Conservation (phyloP, 371 early-diverging fungal species). For the Rhizopus delemar region DNA sequence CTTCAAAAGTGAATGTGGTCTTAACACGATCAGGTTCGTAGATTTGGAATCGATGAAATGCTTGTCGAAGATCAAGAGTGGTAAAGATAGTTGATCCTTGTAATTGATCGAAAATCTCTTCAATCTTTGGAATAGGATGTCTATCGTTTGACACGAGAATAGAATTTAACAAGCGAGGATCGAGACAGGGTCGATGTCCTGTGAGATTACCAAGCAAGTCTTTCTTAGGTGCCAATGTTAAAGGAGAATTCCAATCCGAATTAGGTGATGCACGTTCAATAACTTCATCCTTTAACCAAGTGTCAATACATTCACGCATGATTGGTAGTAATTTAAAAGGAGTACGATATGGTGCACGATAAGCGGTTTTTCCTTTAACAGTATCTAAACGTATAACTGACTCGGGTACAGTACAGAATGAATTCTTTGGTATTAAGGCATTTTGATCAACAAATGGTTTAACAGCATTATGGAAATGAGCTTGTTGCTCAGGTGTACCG, state of each 20-base stretch:
- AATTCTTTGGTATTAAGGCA: too few relatives aligned
- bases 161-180: neutral
- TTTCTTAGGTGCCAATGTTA: conserved; percentile 1
- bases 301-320: too few relatives aligned
- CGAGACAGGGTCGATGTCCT: neutral
- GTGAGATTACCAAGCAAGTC: neutral
- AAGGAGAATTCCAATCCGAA: neutral
- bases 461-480: too few relatives aligned
- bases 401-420: too few relatives aligned
- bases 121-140: neutral
- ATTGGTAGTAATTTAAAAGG: too few relatives aligned
- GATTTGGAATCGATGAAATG: neutral
- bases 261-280: too few relatives aligned
- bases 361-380: too few relatives aligned
- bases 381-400: too few relatives aligned
- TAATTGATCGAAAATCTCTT: neutral
- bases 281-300: too few relatives aligned
- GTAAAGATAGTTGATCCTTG: neutral
- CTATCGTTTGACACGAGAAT: neutral
- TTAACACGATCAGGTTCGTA: neutral
- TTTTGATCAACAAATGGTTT: too few relatives aligned
- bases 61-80: neutral
- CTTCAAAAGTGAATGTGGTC: neutral
- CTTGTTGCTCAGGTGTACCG: too few relatives aligned
- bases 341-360: too few relatives aligned